These are phyloP conservation scores for Neurospora sp. DNA, from an alignment of 495 filamentous ascomycete genomes.

Conservation along the genomic window DNA sequence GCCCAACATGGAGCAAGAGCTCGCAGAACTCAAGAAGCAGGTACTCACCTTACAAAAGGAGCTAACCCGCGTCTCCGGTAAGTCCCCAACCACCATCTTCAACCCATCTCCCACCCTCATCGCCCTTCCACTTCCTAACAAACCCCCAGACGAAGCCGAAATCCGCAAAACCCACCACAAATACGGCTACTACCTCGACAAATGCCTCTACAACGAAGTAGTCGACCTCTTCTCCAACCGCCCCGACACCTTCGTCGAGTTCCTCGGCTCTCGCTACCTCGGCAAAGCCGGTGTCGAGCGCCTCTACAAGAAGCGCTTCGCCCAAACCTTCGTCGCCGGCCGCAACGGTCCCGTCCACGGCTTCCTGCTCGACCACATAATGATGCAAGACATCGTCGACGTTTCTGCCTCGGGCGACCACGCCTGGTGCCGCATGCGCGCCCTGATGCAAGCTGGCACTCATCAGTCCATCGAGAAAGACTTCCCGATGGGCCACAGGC, in stretches of 20 bases:
- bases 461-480: conserved; percentile 37
- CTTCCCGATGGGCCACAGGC: conserved; percentile 39
- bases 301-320: conserved; percentile 45
- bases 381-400: conserved; percentile 47
- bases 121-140: not conserved
- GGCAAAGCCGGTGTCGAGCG: conserved; percentile 42
- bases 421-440: conserved; percentile 45
- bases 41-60: conserved; percentile 29
- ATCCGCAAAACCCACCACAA: conserved; percentile 45
- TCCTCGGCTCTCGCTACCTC: conserved; percentile 43
- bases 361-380: conserved; percentile 46
- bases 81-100: not conserved
- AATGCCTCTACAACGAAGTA: conserved; percentile 47
- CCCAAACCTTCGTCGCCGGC: conserved; percentile 35
- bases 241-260: conserved; percentile 46
- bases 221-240: conserved; percentile 43
- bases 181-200: conserved; percentile 51
- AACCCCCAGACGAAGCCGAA: conserved; percentile 33
- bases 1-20: conserved; percentile 24
- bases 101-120: no score
- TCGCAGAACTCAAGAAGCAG: conserved; percentile 33
- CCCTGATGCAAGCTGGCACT: conserved; percentile 44
- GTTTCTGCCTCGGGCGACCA: conserved; percentile 35
- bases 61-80: conserved; percentile 25
- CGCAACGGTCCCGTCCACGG: conserved; percentile 47